Base-by-base conservation (phyloP, 257 asterid genomes). In the Solanum medicagineum region DNA sequence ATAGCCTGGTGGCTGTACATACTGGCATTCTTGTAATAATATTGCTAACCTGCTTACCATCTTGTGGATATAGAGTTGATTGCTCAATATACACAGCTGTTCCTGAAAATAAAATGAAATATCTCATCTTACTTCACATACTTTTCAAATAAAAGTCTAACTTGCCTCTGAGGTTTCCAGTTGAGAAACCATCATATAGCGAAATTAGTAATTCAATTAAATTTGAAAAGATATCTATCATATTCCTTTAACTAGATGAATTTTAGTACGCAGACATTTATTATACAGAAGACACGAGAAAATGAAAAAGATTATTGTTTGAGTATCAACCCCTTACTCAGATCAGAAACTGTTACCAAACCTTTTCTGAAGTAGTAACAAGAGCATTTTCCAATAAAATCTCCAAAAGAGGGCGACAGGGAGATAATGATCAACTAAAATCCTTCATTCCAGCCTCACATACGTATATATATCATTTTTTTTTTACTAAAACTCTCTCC, bases 11-110 rank as follows among this genome's bases (percentile, higher is more conserved):
- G 42, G 36, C 19, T 51, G 26, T 26, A 51, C 47, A 16, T 49
- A 51, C 63, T 24, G 16, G 24, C 63, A 49, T 77, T 49, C 1
- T 69, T 32, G 57, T 26, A 4, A 53, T 84, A 60, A 36, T 71
- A 69, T 29, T 22, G 86, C 90, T 94, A 89, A 95, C 98, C 98
- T 93, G 98, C 93, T 95, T 95, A 89, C 98, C 98, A 85, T 95
- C 98, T 90, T 92, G 90, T 42, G 98, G 98, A 88, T 14, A 94
- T 20, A 98, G 98, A 84, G 59, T 86, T 85, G 98, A 95, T 88
- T 95, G 98, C 91, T 95, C 98, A 81, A 95, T 71, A 88, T 93
- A 95, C 62, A 89, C 98, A 83, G 93, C 88, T 81, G 98, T 94
- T 91, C 98, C 98, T 95, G 94, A 86, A 93, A 86, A 77, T 81